Evolutionary conservation across 805 yeast species (phyloP), one percentile per base, ranked within the genome.

Genomic region (Starmera caribaea): DNA sequence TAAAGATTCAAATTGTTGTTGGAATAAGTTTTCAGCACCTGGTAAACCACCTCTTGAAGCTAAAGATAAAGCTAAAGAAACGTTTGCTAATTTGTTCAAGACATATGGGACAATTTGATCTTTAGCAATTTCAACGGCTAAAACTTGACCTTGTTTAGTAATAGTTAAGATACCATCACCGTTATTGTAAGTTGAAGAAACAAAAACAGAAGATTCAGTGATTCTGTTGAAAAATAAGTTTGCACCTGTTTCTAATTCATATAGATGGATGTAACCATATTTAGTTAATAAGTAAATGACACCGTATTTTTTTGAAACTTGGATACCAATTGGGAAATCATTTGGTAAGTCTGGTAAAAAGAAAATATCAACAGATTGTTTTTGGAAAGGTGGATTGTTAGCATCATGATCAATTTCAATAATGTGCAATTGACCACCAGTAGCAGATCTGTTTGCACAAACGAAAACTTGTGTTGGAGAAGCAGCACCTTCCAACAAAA

Each of bases 41-140:
- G 96, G 92, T 55, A 92, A 76, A 2, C 96, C 96, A 56, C 96
- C 97, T 62, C 97, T 83, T 4, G 96, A 76, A 24, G 97, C 94
- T 47, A 92, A 74, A 10, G 87, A 71, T 44, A 92, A 69, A 3
- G 97, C 98, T 53, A 92, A 70, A 16, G 81, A 73, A 28, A 90
- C 87, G 57, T 92, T 90, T 39, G 90, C 79, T 45, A 92, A 72
- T 59, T 85, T 87, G 54, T 81, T 79, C 58, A 92, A 71, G 38
- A 92, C 80, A 61, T 94, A 94, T 38, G 96, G 95, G 45, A 92
- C 81, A 49, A 90, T 76, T 56, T 83, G 84, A 44, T 80, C 81
- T 48, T 79, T 81, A 37, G 95, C 76, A 38, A 92, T 74, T 58
- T 89, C 95, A 31, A 92, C 96, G 40, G 95, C 83, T 45, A 92